Conservation (phyloP, 305 asterid genomes). For the Fraxinus velutina region DNA sequence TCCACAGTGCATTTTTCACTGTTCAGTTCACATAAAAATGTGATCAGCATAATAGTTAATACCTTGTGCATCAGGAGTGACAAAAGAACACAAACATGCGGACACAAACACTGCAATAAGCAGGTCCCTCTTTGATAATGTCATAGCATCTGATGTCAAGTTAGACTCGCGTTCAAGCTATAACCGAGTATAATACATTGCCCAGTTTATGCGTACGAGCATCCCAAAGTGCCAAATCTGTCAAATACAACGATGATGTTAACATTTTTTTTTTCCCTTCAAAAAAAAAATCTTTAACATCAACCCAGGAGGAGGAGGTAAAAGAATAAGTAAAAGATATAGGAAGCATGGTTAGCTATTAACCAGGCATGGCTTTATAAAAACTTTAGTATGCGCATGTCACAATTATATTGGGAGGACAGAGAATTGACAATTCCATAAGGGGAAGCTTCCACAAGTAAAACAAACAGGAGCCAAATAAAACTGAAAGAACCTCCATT, state of each 20-base stretch:
- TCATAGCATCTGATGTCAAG: constrained; percentile 28
- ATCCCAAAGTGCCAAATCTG: constrained; percentile 23
- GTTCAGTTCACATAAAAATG: neutral
- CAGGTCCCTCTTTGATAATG: constrained; percentile 33
- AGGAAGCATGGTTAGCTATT: neutral
- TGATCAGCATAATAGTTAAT: neutral
- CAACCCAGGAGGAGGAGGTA: neutral
- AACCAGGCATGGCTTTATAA: neutral
- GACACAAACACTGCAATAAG: constrained; percentile 33
- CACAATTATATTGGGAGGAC: neutral
- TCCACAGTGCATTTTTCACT: neutral
- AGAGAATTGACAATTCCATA: neutral
- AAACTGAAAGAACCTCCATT: neutral
- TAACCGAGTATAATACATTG: constrained; percentile 15
- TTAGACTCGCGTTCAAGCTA: constrained; percentile 19
- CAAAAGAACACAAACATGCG: constrained; percentile 32
- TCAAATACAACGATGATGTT: neutral
- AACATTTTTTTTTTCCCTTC: neutral
- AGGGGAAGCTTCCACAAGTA: neutral
- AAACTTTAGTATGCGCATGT: neutral
- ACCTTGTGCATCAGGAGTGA: constrained; percentile 51
- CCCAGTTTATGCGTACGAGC: constrained; percentile 8
- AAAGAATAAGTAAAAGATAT: neutral
- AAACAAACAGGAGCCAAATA: neutral
- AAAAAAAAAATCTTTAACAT: neutral